Evolutionary conservation across 2,329 filamentous ascomycete genomes (phyloP), one percentile per base, ranked within the genome.

Genomic region (Aurifilum marmelostoma): DNA sequence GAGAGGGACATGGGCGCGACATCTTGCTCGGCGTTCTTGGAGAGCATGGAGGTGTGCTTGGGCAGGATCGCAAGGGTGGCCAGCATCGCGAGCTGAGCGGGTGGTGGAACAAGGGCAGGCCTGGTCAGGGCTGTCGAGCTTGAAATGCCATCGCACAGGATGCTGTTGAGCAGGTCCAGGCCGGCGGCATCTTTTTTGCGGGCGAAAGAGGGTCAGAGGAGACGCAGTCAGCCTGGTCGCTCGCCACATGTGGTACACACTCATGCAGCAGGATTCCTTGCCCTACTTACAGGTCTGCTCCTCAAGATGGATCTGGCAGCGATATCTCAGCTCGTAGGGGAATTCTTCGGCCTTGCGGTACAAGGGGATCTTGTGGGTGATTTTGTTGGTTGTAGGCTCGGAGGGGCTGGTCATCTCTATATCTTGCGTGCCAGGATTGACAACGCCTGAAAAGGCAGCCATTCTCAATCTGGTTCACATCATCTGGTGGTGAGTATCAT

Each of bases 41-140:
- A 84, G 3, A 91, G 86, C 63, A 92, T 89, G 3, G 90, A 96
- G 0, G 94, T 97, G 72, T 92, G 88, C 32, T 83, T 81, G 0
- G 95, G 95, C 75, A 97, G 93, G 18, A 96, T 87, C n/a, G 90
- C 80, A n/a, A 97, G 83, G 1, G 93, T 96, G 58, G 86, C 88
- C n/a, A 94, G 85, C 11, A 97, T 83, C 9, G 92, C 90, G 32
- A 98, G 83, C 72, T 95, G 90, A 68, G 88, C 87, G 0, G 91
- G 85, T 2, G 91, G 88, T 1, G 95, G 92, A 24, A 93, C 80
- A 69, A 86, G 87, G 14, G 87, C 86, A 0, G 88, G 82, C 41
- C 79, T 80, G 14, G 76, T 37, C 34, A 58, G 61, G 65, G 59
- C 69, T 50, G 18, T 59, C 34, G 61, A 71, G 67, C 67, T 75